Conservation (phyloP, 2,329 filamentous ascomycete genomes). For the Penicillium digitatum region DNA sequence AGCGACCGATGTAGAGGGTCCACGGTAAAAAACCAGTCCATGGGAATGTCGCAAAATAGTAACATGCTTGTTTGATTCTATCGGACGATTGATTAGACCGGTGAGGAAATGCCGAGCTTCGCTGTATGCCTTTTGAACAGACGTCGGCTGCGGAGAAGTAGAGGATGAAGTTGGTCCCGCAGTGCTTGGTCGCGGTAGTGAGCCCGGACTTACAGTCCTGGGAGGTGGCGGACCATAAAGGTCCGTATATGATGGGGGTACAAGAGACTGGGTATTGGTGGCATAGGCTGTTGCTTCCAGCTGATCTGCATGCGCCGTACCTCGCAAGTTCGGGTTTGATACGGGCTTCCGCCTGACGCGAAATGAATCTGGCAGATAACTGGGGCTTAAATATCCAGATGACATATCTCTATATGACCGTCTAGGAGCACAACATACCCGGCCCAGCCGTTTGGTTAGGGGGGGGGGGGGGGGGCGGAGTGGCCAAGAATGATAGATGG, state of each 20-base stretch:
- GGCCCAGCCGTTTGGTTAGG: not conserved
- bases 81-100: constrained; percentile 60
- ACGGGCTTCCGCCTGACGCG: constrained; percentile 22
- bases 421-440: not conserved
- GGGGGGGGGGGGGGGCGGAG: no score
- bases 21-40: constrained; percentile 63
- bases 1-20: constrained; percentile 59
- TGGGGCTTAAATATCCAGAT: constrained; percentile 13
- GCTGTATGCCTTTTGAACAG: constrained; percentile 36
- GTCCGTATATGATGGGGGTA: constrained; percentile 20
- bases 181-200: constrained; percentile 14
- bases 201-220: not conserved
- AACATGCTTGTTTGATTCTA: constrained; percentile 62
- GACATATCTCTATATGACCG: constrained; percentile 12
- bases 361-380: constrained; percentile 11
- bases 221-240: constrained; percentile 13
- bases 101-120: constrained; percentile 64
- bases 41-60: constrained; percentile 64
- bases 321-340: constrained; percentile 24
- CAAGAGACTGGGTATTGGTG: constrained; percentile 12
- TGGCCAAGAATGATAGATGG: not conserved
- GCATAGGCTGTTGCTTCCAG: constrained; percentile 3
- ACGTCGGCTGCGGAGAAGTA: constrained; percentile 10
- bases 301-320: constrained; percentile 13
- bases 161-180: constrained; percentile 9